Base-by-base conservation (phyloP, 805 yeast genomes). In the Schwanniomyces vanrijiae region DNA sequence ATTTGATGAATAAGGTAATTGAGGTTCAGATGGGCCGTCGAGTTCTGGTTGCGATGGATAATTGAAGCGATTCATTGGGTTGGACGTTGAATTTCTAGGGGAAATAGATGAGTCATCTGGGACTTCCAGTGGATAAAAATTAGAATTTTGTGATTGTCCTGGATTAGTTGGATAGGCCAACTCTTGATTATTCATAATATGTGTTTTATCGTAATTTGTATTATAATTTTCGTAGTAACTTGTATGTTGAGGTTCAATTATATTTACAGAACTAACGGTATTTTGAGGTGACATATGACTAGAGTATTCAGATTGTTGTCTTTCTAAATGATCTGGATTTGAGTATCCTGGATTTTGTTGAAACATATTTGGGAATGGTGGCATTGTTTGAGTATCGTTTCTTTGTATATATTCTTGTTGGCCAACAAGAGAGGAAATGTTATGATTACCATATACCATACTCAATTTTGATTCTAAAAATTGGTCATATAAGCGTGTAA, bases 401-500 rank as follows among this genome's bases (percentile, higher is more conserved):
- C 42, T 37, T 46, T 29, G 22, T 22, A 19, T 29, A 38, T 38
- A 38, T n/a, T 24, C n/a, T 6, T 14, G 31, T 24, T 38, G 41
- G 13, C 29, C 13, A 14, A 24, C 21, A 21, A 48, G 44, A 21
- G 39, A 35, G n/a, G 53, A 37, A 18, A 55, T 48, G 16, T 53
- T 41, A 37, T 69, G 74, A 46, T 54, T 61, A 5, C 66, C 65
- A 54, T 69, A 71, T 1, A 75, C 76, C 50, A 61, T 59, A 46
- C 54, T 60, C 48, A 71, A 63, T 49, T 70, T 69, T n/a, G 58
- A 52, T 49, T 90, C 96, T 49, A 90, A 71, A 42, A 86, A 75
- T 49, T 78, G 80, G 61, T 90, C 96, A 57, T 90, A 90, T n/a
- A 86, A 71, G 50, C 86, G 77, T 59, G 83, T 79, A 26, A 89